phyloP scores from a whole-genome alignment of 768 basidiomycete species.

The Mrakia frigida region DNA sequence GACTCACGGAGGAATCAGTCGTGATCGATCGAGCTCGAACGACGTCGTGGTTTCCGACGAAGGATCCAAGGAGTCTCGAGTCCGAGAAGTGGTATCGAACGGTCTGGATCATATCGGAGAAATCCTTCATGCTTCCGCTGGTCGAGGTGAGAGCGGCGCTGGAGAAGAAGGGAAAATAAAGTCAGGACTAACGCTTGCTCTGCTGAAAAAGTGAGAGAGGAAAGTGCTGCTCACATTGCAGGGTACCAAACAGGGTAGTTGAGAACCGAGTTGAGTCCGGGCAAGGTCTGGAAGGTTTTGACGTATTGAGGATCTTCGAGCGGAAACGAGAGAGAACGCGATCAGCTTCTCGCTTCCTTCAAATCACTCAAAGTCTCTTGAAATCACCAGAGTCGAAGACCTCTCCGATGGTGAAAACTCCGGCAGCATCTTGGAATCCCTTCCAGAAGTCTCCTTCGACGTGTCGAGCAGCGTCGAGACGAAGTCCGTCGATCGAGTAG shows the following conservation, averaged over 20 bases:
- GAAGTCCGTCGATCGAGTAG: constrained; percentile 21
- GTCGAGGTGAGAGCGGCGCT: constrained; percentile 39
- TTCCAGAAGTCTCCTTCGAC: constrained; percentile 22
- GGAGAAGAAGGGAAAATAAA: not conserved
- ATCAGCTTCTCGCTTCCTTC: not conserved
- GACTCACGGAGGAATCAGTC: not conserved
- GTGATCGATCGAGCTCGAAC: not conserved
- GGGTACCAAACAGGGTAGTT: constrained; percentile 43
- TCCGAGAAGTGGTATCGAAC: constrained; percentile 40
- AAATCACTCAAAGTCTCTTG: not conserved
- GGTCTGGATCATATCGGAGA: constrained; percentile 38
- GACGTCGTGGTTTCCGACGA: constrained; percentile 36
- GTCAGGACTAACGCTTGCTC: not conserved
- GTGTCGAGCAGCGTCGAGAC: constrained; percentile 28
- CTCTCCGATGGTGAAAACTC: constrained; percentile 20
- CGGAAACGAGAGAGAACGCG: not conserved
- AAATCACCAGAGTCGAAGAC: constrained; percentile 20
- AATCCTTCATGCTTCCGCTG: constrained; percentile 34
- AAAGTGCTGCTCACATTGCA: not conserved
- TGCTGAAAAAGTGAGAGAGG: not conserved
- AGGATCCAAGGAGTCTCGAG: constrained; percentile 41
- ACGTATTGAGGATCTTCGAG: not conserved
- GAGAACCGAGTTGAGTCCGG: constrained; percentile 37
- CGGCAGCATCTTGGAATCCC: not conserved
- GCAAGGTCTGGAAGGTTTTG: not conserved